Evolutionary conservation across 2,329 filamentous ascomycete species (phyloP), one percentile per base, ranked within the genome.

Genomic region (Xylariales sp.): DNA sequence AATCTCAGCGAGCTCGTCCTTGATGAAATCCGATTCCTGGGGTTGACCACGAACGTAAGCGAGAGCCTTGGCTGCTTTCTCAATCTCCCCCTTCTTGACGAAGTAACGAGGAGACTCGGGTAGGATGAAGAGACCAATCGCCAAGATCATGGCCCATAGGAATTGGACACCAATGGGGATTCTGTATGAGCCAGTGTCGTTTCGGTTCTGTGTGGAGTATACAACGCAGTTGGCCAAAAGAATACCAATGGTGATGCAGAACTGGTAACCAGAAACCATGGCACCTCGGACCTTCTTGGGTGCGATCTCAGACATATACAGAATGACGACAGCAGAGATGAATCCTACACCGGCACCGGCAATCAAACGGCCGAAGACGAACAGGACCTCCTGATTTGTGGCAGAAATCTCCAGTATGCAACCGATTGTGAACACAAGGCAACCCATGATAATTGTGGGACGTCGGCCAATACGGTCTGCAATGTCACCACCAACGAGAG

Each of bases 241-340:
- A 46, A 88, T 69, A 58, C 84, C 84, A 47, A 88, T 73, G 36
- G 84, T 88, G 62, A 88, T 82, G 61, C 78, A 85, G 69, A 88
- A 87, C 62, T 88, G 84, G 64, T 88, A 88, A 3, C 81, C 82
- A 2, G 82, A 78, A 8, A 89, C 83, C 46, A 88, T 71, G 40
- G 83, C 81, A 55, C 84, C 84, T 55, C 84, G 80, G 44, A 87
- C 76, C 55, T 78, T 81, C 59, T 70, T 72, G 24, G 79, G 78
- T 22, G 67, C 65, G 46, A 68, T 68, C 52, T 70, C 82, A 33
- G 78, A 82, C 81, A 87, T 86, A 70, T 86, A 85, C 42, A 84
- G 65, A 52, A 84, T 80, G 58, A 84, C 78, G 47, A 82, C 76
- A 47, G 81, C 78, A 3, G 78, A 82, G 45, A 82, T 79, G 58